phyloP scores from a whole-genome alignment of 2,329 filamentous ascomycete genomes.

The Fusarium acutatum region DNA sequence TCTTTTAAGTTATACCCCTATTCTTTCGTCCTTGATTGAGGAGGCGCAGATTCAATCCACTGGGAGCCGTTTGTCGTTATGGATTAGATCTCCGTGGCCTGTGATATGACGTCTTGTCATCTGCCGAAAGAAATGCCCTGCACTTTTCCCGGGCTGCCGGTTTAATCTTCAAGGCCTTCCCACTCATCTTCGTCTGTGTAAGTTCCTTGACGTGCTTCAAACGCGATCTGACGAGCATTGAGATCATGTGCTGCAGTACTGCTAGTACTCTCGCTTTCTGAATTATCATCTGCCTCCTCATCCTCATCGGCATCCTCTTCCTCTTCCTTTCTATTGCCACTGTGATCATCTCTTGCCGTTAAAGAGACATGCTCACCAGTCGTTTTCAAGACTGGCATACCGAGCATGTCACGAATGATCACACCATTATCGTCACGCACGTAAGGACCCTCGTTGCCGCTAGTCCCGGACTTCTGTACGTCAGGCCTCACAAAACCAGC shows the following conservation, averaged over 20 bases:
- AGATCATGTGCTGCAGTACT: slow-evolving; percentile 1
- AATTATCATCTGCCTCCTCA: neutral
- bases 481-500: slow-evolving; percentile 74
- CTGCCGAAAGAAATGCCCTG: neutral
- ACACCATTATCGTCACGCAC: slow-evolving; percentile 64
- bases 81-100: neutral
- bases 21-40: neutral
- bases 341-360: slow-evolving; percentile 32
- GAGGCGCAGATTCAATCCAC: neutral
- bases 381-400: slow-evolving; percentile 49
- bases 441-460: slow-evolving; percentile 56
- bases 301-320: slow-evolving; percentile 4
- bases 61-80: neutral
- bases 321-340: slow-evolving; percentile 20
- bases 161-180: slow-evolving; percentile 39
- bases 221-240: slow-evolving; percentile 9
- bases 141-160: neutral
- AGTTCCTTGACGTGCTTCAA: slow-evolving; percentile 21
- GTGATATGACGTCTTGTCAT: neutral
- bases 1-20: neutral
- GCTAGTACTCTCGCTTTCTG: slow-evolving; percentile 7
- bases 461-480: slow-evolving; percentile 24
- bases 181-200: slow-evolving; percentile 38
- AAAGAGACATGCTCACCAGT: slow-evolving; percentile 46
- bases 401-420: slow-evolving; percentile 54